Percentiles rank a stretch among this genome's conserved stretches.
phyloP scores from a whole-genome alignment of 1,284 basidiomycete genomes.

The Papiliotrema terrestris region DNA sequence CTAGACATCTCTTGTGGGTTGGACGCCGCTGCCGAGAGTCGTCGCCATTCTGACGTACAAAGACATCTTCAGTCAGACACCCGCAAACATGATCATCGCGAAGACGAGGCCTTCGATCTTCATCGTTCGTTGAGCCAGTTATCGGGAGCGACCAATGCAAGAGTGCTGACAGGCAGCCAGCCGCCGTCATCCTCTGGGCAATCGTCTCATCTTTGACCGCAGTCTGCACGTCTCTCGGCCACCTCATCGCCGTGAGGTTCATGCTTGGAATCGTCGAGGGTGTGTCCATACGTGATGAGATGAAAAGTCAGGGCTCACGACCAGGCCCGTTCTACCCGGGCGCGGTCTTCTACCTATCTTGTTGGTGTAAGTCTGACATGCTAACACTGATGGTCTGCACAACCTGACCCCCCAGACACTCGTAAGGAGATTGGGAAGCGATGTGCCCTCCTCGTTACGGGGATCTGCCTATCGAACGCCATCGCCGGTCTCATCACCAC shows the following conservation, averaged over 20 bases:
- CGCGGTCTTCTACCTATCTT: not conserved
- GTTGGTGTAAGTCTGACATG: not conserved
- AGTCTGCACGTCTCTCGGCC: not conserved
- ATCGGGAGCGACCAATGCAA: not conserved
- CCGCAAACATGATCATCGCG: constrained; percentile 5
- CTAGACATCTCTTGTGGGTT: constrained; percentile 4
- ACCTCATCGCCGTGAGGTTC: not conserved
- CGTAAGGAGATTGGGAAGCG: constrained; percentile 4
- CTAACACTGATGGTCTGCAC: not conserved
- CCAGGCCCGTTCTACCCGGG: not conserved
- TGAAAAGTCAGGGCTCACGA: no score
- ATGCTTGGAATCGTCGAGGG: not conserved
- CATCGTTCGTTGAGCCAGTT: not conserved
- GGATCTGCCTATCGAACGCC: constrained; percentile 2
- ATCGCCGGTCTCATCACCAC: not conserved
- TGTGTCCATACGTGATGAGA: not conserved
- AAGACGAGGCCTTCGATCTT: constrained; percentile 5
- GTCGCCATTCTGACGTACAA: not conserved
- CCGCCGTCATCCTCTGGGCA: constrained; percentile 1
- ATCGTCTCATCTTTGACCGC: not conserved
- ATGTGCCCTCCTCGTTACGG: not conserved
- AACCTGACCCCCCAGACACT: no score
- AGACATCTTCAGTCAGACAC: constrained; percentile 6
- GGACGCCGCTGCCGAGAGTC: no score
- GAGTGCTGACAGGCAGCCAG: not conserved